Conservation (phyloP, 2,329 filamentous ascomycete genomes). For the Sclerotinia nivalis region DNA sequence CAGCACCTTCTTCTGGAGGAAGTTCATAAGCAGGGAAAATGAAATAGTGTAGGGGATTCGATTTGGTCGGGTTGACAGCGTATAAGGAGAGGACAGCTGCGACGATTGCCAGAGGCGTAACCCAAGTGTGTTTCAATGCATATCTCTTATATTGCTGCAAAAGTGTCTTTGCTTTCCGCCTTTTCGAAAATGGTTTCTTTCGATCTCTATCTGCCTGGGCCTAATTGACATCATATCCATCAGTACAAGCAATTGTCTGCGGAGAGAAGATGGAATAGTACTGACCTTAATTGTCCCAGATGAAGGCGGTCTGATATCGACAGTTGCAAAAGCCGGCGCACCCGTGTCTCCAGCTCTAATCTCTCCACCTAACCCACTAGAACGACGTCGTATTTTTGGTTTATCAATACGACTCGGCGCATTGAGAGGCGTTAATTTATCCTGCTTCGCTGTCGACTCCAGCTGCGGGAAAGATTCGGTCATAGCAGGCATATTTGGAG, state of each 20-base stretch:
- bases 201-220: constrained; percentile 39
- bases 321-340: constrained; percentile 52
- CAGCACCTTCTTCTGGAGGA: constrained; percentile 47
- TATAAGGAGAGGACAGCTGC: constrained; percentile 65
- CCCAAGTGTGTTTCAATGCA: constrained; percentile 58
- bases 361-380: constrained; percentile 52
- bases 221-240: constrained; percentile 14
- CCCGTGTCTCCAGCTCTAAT: constrained; percentile 53
- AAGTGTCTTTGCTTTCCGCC: constrained; percentile 41
- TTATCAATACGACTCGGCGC: constrained; percentile 29
- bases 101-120: constrained; percentile 67
- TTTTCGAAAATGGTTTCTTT: constrained; percentile 41
- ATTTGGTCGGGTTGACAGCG: constrained; percentile 69
- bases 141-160: constrained; percentile 50
- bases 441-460: constrained; percentile 14
- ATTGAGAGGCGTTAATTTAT: constrained; percentile 19
- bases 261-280: neutral
- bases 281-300: constrained; percentile 35
- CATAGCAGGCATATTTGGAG: constrained; percentile 20
- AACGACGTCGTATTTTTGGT: constrained; percentile 45
- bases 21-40: constrained; percentile 89
- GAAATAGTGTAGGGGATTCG: constrained; percentile 77
- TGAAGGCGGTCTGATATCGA: constrained; percentile 38
- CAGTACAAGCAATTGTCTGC: neutral
- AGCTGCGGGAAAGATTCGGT: constrained; percentile 28